Percentiles rank a stretch among this genome's conserved stretches.
phyloP scores from a whole-genome alignment of 2,329 filamentous ascomycete genomes.

The Epichloe glyceriae region DNA sequence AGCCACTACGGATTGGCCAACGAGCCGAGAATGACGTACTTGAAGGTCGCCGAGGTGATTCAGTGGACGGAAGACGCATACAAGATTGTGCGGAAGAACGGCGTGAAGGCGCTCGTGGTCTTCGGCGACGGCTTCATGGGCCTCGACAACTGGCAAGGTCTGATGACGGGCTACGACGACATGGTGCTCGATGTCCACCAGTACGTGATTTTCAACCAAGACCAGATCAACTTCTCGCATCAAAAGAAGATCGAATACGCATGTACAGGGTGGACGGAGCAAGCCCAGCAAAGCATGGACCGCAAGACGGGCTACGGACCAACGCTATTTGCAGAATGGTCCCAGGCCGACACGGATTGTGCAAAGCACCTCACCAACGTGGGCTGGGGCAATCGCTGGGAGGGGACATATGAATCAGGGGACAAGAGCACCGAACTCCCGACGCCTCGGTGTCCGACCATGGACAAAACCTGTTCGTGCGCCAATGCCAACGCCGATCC shows the following conservation, averaged over 20 bases:
- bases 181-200: conserved; percentile 94
- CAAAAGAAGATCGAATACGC: conserved; percentile 75
- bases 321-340: conserved; percentile 94
- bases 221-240: conserved; percentile 73
- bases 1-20: conserved; percentile 91
- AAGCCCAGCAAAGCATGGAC: conserved; percentile 61
- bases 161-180: conserved; percentile 56
- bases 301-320: conserved; percentile 74
- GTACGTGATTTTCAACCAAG: conserved; percentile 94
- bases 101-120: conserved; percentile 57
- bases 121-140: conserved; percentile 96
- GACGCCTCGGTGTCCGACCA: conserved; percentile 60
- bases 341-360: conserved; percentile 94
- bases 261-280: conserved; percentile 73
- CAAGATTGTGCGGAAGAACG: conserved; percentile 60
- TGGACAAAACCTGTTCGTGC: conserved; percentile 57
- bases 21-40: conserved; percentile 75
- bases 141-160: conserved; percentile 77
- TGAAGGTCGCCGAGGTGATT: conserved; percentile 55
- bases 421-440: conserved; percentile 48
- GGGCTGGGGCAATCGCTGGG: conserved; percentile 78
- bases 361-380: conserved; percentile 80
- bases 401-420: conserved; percentile 66
- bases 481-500: conserved; percentile 62
- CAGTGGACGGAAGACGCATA: conserved; percentile 70